Evolutionary conservation across 768 basidiomycete species (phyloP).

Genomic region (Russula earlei): DNA sequence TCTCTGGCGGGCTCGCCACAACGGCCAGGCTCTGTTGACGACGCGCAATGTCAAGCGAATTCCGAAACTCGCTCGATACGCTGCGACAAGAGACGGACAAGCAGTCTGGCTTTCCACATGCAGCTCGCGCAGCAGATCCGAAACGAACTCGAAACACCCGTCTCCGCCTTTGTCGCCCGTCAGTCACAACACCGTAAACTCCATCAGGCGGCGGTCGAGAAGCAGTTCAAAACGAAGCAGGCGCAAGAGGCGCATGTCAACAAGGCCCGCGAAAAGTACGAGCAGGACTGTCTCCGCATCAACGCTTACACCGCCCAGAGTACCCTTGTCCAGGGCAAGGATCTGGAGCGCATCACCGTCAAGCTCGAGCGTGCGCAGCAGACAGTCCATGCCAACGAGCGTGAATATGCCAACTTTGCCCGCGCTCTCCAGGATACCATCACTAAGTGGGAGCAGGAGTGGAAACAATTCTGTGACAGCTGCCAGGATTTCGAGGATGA

Average conservation of each 20-base stretch:
- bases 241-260: conserved; percentile 76
- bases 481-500: conserved; percentile 96
- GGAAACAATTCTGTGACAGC: conserved; percentile 90
- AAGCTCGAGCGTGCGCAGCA: conserved; percentile 85
- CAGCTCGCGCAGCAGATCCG: conserved; percentile 68
- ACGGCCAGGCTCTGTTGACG: neutral
- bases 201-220: conserved; percentile 73
- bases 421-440: conserved; percentile 70
- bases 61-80: conserved; percentile 72
- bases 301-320: conserved; percentile 91
- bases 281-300: conserved; percentile 84
- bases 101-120: conserved; percentile 63
- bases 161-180: conserved; percentile 48
- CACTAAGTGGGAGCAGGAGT: conserved; percentile 83
- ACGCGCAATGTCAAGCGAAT: conserved; percentile 43
- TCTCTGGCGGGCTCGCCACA: too few relatives aligned
- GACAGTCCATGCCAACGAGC: conserved; percentile 84
- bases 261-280: conserved; percentile 90
- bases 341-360: conserved; percentile 79
- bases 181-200: conserved; percentile 67
- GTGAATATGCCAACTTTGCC: conserved; percentile 85
- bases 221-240: conserved; percentile 83
- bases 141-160: conserved; percentile 61
- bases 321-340: conserved; percentile 84
- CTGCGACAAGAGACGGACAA: conserved; percentile 77